Evolutionary conservation across 495 filamentous ascomycete genomes (phyloP).

Genomic region (Neurospora sp.): DNA sequence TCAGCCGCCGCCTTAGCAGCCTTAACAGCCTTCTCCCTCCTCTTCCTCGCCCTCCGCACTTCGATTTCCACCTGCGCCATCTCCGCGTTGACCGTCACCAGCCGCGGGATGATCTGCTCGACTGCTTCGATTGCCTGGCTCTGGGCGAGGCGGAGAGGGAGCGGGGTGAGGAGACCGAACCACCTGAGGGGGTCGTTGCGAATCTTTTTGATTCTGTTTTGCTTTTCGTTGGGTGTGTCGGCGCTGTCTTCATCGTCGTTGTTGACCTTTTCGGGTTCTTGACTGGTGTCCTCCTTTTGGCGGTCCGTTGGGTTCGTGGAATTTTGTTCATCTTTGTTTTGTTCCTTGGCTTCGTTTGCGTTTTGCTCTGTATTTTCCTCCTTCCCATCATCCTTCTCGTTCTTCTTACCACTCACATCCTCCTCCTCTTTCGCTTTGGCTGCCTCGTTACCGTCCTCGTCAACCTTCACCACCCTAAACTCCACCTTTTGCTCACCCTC

Average conservation of each 20-base stretch:
- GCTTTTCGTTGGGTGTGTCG: neutral
- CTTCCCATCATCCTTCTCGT: too few species aligned
- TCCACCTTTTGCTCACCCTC: too few species aligned
- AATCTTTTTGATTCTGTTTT: neutral
- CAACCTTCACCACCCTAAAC: too few species aligned
- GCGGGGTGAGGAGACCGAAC: conserved; percentile 60
- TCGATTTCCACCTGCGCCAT: conserved; percentile 42
- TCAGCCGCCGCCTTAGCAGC: neutral
- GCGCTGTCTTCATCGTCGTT: neutral
- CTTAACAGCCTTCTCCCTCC: conserved; percentile 28
- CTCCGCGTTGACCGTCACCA: conserved; percentile 33
- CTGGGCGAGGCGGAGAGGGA: conserved; percentile 51
- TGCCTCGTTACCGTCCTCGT: too few species aligned
- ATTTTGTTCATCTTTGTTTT: too few species aligned
- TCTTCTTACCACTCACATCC: too few species aligned
- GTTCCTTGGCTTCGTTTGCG: too few species aligned
- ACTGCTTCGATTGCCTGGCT: conserved; percentile 31
- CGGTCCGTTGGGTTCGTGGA: too few species aligned
- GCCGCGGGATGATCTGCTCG: conserved; percentile 33
- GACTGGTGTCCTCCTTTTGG: too few species aligned
- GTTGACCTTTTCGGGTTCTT: too few species aligned
- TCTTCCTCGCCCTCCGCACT: conserved; percentile 41
- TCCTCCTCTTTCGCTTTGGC: too few species aligned
- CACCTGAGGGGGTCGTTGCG: conserved; percentile 50
- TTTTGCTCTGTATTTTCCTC: too few species aligned